These are phyloP conservation scores for Heterobasidion annosum DNA, from an alignment of 1,284 basidiomycete species.

Conservation along the genomic window DNA sequence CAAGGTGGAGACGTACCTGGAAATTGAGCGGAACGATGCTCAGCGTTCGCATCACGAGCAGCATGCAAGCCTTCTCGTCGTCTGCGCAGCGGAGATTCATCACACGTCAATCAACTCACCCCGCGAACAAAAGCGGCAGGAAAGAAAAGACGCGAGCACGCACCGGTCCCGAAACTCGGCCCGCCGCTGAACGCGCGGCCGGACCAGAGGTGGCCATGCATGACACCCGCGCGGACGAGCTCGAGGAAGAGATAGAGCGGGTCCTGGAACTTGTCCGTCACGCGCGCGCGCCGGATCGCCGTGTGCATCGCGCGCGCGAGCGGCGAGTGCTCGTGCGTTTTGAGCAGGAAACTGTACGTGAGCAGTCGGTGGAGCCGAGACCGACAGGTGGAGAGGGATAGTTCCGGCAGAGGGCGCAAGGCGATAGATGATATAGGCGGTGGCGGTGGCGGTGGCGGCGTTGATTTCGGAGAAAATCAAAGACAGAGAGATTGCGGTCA, in stretches of 20 bases:
- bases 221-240: conserved; percentile 87
- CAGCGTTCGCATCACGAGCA: conserved; percentile 93
- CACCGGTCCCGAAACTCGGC: conserved; percentile 87
- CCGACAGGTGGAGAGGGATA: background rate
- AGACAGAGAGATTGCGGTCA: background rate
- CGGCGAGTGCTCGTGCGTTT: conserved; percentile 83
- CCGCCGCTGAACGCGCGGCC: conserved; percentile 87
- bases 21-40: conserved; percentile 91
- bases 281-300: conserved; percentile 66
- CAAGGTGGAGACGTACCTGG: conserved; percentile 49
- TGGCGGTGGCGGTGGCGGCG: conserved; percentile 1
- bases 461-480: conserved; percentile 1
- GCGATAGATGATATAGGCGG: conserved; percentile 4
- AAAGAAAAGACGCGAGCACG: conserved; percentile 7
- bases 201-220: conserved; percentile 91
- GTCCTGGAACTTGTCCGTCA: conserved; percentile 99
- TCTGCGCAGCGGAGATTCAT: conserved; percentile 32
- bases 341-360: conserved; percentile 67
- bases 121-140: no score
- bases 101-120: conserved; percentile 12
- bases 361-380: conserved; percentile 6
- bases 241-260: conserved; percentile 90
- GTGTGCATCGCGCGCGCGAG: conserved; percentile 87
- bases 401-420: no score
- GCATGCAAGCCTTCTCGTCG: conserved; percentile 86